Conservation (phyloP, 805 yeast species). For the Monosporozyma aerobia region DNA sequence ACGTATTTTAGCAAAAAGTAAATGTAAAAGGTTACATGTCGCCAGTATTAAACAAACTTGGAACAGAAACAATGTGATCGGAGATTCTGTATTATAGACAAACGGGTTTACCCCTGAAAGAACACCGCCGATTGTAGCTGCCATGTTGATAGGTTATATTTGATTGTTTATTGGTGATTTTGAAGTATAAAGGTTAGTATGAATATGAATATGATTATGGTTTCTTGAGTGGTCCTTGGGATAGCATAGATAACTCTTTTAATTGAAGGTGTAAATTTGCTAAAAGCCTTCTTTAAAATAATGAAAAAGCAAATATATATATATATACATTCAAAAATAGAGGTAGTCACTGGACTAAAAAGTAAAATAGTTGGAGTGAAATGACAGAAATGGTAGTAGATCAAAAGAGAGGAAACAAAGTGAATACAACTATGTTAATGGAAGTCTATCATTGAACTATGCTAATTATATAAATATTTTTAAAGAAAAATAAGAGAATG, state of each 20-base stretch:
- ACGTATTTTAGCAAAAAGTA: slow-evolving; percentile 49
- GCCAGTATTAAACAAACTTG: slow-evolving; percentile 56
- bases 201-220: background rate
- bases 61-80: slow-evolving; percentile 60
- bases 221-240: background rate
- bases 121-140: slow-evolving; percentile 46
- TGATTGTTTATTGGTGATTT: background rate
- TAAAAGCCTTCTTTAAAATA: background rate
- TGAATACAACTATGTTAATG: too few species aligned
- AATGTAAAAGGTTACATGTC: slow-evolving; percentile 50
- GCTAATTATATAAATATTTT: too few species aligned
- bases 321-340: too few species aligned
- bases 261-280: background rate
- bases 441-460: too few species aligned
- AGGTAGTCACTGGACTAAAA: too few species aligned
- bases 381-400: too few species aligned
- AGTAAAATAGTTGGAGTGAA: too few species aligned
- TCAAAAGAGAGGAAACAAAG: background rate
- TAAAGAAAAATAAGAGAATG: background rate
- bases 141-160: background rate
- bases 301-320: too few species aligned
- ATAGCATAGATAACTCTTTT: background rate
- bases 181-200: background rate
- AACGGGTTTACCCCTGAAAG: slow-evolving; percentile 67
- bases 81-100: slow-evolving; percentile 46